phyloP scores from a whole-genome alignment of 768 basidiomycete genomes.

The Chalciporus piperatus region DNA sequence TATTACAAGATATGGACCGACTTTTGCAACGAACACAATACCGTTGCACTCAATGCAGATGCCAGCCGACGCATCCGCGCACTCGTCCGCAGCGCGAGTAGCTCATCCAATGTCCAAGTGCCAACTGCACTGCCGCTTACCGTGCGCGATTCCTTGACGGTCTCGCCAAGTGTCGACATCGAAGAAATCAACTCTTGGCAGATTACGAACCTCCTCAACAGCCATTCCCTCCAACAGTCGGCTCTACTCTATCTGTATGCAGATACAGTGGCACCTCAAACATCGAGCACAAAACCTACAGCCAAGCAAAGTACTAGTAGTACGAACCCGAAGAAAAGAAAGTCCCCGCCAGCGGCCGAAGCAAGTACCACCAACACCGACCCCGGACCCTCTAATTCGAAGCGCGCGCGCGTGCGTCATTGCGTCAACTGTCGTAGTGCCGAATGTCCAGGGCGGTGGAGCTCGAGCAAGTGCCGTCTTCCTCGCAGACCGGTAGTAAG shows the following conservation, averaged over 20 bases:
- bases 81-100: not conserved
- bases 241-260: not conserved
- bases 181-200: not conserved
- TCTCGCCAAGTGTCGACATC: not conserved
- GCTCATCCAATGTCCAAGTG: not conserved
- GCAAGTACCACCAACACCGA: too few species aligned
- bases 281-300: too few species aligned
- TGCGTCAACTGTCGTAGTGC: too few species aligned
- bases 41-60: not conserved
- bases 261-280: not conserved
- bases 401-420: too few species aligned
- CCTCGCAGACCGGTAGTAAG: too few species aligned
- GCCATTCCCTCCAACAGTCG: not conserved
- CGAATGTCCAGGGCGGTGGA: too few species aligned
- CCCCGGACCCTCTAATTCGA: too few species aligned
- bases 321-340: too few species aligned
- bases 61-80: not conserved
- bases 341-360: too few species aligned
- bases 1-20: constrained; percentile 7
- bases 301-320: too few species aligned
- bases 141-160: not conserved
- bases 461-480: too few species aligned
- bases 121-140: not conserved
- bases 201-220: not conserved
- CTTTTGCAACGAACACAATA: not conserved